Evolutionary conservation across 495 filamentous ascomycete species (phyloP), one percentile per base, ranked within the genome.

Genomic region (Tetracladium setigerum): DNA sequence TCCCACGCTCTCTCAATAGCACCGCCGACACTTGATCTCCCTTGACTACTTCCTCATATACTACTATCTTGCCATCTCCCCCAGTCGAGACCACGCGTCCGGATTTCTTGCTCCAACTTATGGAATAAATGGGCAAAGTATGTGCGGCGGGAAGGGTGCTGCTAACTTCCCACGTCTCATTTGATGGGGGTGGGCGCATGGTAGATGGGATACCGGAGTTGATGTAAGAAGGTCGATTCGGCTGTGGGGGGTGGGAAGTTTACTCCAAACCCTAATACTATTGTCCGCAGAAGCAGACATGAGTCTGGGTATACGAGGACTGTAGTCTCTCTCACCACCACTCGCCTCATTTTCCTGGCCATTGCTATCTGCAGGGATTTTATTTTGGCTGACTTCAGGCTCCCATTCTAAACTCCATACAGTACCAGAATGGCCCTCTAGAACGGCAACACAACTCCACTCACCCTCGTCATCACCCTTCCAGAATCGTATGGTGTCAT

Each of bases 351-450:
- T 12, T 12, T 45, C 34, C 1, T 33, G 9, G 18, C 13, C 11
- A n/a, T 42, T 39, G 7, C 22, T 7, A 34, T 48, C 38, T 1
- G 35, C 11, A n/a, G 52, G 38, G 18, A 52, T 49, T 19, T 18
- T 42, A 30, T 54, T 52, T 5, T 59, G 62, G 22, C 57, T 64
- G 7, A 70, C 65, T 30, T 58, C 60, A 2, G 66, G 64, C 67
- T 95, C 92, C 76, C 89, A 97, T 49, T 86, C 78, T 8, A 95
- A 49, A 36, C 74, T 82, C 92, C 92, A 98, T 6, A 97, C 91
- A 8, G 92, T 98, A 13, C 71, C 76, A 41, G 64, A 66, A 63
- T 95, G 89, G 0, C 82, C 88, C 53, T 80, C 76, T 16, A 95
- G 62, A 41, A 86, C 73, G n/a, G 81, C 76, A n/a, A 92, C 82